Conservation (phyloP, 371 early-diverging fungal species). For the Syncephalastrum sp. region DNA sequence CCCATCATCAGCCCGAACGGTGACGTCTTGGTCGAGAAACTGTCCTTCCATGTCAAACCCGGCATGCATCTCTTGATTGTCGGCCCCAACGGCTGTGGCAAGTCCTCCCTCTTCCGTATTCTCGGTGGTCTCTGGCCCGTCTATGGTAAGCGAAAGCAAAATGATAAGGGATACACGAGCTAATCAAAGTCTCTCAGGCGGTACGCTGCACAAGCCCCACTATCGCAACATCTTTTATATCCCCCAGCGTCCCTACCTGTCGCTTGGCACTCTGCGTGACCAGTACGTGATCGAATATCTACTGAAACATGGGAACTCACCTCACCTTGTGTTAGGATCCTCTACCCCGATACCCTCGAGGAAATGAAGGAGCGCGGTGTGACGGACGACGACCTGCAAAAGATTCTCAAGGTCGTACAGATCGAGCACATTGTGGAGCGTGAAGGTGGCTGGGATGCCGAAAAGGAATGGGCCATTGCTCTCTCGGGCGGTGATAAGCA, state of each 20-base stretch:
- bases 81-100: slow-evolving; percentile 96
- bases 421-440: slow-evolving; percentile 77
- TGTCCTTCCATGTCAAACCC: slow-evolving; percentile 86
- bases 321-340: slow-evolving; percentile 46
- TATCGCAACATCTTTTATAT: slow-evolving; percentile 93
- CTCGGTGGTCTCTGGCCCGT: slow-evolving; percentile 95
- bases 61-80: slow-evolving; percentile 92
- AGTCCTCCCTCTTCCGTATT: slow-evolving; percentile 94
- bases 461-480: slow-evolving; percentile 83
- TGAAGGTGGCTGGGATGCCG: slow-evolving; percentile 88
- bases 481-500: slow-evolving; percentile 88
- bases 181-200: slow-evolving; percentile 41
- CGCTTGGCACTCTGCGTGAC: slow-evolving; percentile 92
- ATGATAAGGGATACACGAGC: neutral
- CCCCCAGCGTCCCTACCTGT: slow-evolving; percentile 95
- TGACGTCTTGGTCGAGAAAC: slow-evolving; percentile 85
- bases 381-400: slow-evolving; percentile 68
- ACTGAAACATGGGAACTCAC: neutral
- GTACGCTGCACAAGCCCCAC: slow-evolving; percentile 80
- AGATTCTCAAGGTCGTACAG: slow-evolving; percentile 76
- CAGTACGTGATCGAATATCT: slow-evolving; percentile 51
- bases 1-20: slow-evolving; percentile 97
- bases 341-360: slow-evolving; percentile 78
- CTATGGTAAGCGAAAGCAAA: slow-evolving; percentile 51
- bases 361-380: slow-evolving; percentile 65